Base-by-base conservation (phyloP, 768 basidiomycete genomes). In the Fomitopsis serialis region DNA sequence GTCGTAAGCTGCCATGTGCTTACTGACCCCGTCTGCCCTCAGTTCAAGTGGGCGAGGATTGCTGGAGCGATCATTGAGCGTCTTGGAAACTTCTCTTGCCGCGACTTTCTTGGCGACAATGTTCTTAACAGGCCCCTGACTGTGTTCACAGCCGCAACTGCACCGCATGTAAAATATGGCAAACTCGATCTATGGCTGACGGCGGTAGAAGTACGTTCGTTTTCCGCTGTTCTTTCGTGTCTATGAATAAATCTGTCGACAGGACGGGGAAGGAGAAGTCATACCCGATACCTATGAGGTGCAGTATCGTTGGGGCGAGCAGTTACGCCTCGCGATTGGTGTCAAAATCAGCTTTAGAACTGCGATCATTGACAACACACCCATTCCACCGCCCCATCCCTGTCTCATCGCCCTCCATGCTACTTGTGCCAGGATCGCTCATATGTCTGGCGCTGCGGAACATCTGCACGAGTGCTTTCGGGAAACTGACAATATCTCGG, bases 391-490 rank as follows among this genome's bases (percentile, higher is more conserved):
- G 34, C 54, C 43, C 13, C 34, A 50, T 36, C 44, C 48, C 48
- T 10, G n/a, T 17, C 27, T 55, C 22, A 45, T 55, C 48, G 44
- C 40, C 8, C 21, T 54, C 42, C 54, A 55, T 23, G 54, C 54
- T 8, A 48, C 54, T 25, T 55, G 54, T 22, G 54, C 54, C 15
- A 45, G 37, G 54, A 50, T 55, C 23, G 54, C 54, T n/a, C 48
- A 50, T 44, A 55, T 50, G 48, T 55, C 48, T 17, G 54, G 48
- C 25, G 54, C 43, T 21, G 54, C 42, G 35, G 54, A 55, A 50
- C 25, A 29, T 22, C 48, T 55, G 22, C 32, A 34, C 24, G 54
- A 55, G 48, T 23, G 50, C 3, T 55, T 45, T 44, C 19, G 54
- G 43, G 54, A 50, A 17, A 37, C 48, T 21, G 54, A 55, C 12